phyloP scores from a whole-genome alignment of 495 filamentous ascomycete species.

The Penicillium steckii region DNA sequence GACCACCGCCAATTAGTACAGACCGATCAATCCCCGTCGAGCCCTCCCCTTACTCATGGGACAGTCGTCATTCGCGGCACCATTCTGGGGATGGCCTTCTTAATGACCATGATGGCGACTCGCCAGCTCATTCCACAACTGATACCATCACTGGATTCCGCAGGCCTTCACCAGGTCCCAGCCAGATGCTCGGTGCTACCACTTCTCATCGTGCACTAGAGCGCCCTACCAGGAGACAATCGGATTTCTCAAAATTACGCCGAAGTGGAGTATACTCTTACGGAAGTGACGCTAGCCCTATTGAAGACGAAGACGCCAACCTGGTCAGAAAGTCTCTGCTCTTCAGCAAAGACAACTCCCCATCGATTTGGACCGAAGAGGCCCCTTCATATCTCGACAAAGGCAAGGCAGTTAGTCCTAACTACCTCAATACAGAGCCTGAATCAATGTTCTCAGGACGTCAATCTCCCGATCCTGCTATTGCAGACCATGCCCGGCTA shows the following conservation, averaged over 20 bases:
- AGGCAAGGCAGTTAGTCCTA: slow-evolving; percentile 14
- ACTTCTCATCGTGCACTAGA: slow-evolving; percentile 40
- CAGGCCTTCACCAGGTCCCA: slow-evolving; percentile 20
- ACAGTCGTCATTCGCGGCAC: slow-evolving; percentile 65
- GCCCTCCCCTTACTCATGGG: slow-evolving; percentile 66
- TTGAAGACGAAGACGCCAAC: slow-evolving; percentile 68
- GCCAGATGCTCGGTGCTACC: slow-evolving; percentile 25
- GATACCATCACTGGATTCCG: slow-evolving; percentile 16
- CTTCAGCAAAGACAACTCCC: slow-evolving; percentile 36
- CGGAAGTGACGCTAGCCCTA: slow-evolving; percentile 40
- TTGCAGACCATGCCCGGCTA: slow-evolving; percentile 56
- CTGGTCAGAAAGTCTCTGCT: slow-evolving; percentile 61
- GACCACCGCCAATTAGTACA: slow-evolving; percentile 56
- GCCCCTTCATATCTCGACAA: slow-evolving; percentile 45
- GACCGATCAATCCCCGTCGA: slow-evolving; percentile 56
- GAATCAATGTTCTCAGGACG: slow-evolving; percentile 21
- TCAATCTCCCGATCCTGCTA: slow-evolving; percentile 30
- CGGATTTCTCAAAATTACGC: slow-evolving; percentile 43
- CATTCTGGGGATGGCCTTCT: slow-evolving; percentile 64
- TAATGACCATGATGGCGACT: slow-evolving; percentile 18
- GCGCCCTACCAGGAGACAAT: slow-evolving; percentile 19
- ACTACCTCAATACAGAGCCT: slow-evolving; percentile 11
- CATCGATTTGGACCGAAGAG: slow-evolving; percentile 24
- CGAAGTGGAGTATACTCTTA: slow-evolving; percentile 46
- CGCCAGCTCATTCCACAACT: slow-evolving; percentile 7